phyloP scores from a whole-genome alignment of 139 green algal genomes.

The Asterochloris erici region DNA sequence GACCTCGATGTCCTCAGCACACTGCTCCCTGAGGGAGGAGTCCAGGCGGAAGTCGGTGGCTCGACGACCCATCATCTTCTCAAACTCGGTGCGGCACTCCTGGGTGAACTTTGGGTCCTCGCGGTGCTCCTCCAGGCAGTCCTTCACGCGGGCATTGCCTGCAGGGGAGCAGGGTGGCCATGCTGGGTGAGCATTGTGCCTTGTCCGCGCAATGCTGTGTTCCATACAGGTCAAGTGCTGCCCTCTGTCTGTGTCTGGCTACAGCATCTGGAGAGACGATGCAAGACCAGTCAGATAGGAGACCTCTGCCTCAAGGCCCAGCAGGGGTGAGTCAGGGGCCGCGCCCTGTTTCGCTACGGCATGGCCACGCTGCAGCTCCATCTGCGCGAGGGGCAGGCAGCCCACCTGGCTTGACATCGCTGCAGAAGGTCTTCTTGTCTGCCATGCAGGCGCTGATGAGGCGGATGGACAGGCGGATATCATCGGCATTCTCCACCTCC shows the following conservation, averaged over 20 bases:
- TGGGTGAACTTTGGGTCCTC: conserved; percentile 47
- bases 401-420: conserved; percentile 44
- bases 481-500: conserved; percentile 77
- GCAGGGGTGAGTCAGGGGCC: background rate
- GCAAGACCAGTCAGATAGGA: background rate
- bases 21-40: conserved; percentile 43
- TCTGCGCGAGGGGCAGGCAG: background rate
- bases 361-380: background rate
- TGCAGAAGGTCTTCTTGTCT: conserved; percentile 77
- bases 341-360: too few species aligned
- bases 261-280: background rate
- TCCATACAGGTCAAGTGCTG: too few species aligned
- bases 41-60: conserved; percentile 70
- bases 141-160: conserved; percentile 62
- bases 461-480: conserved; percentile 63
- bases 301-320: background rate
- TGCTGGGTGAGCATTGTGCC: too few species aligned
- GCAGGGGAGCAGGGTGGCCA: background rate
- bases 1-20: conserved; percentile 48
- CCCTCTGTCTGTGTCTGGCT: too few species aligned
- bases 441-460: conserved; percentile 65
- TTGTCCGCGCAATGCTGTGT: too few species aligned
- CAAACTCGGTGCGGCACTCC: conserved; percentile 62
- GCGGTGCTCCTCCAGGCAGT: conserved; percentile 73
- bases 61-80: conserved; percentile 63